Conservation (phyloP, 1,139 yeast species). For the Geotrichum histeridarum region DNA sequence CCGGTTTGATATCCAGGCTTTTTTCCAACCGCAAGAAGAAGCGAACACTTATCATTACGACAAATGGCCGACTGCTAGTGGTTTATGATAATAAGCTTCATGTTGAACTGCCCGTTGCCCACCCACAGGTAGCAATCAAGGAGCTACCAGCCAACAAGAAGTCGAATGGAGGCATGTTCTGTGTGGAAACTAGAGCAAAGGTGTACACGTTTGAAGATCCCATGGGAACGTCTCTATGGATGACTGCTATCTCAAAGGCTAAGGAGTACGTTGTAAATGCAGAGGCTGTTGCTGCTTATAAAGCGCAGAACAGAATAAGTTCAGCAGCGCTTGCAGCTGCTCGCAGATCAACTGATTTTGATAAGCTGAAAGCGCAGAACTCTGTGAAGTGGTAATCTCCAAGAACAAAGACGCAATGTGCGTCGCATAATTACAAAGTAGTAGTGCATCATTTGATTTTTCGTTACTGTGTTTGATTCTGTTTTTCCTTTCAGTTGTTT, state of each 20-base stretch:
- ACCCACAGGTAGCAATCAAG: constrained; percentile 34
- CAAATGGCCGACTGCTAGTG: constrained; percentile 35
- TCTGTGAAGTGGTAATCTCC: neutral
- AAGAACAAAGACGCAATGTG: neutral
- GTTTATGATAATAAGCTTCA: constrained; percentile 12
- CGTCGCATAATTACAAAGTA: neutral
- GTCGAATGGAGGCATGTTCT: constrained; percentile 29
- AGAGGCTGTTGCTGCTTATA: constrained; percentile 23
- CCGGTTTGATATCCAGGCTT: constrained; percentile 32
- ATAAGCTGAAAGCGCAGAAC: neutral
- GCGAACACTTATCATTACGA: constrained; percentile 35
- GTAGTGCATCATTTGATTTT: neutral
- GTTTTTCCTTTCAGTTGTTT: neutral
- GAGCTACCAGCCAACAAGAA: constrained; percentile 34
- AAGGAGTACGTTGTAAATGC: constrained; percentile 29
- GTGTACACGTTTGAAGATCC: constrained; percentile 37
- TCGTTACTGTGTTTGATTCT: neutral
- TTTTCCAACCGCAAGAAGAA: constrained; percentile 33
- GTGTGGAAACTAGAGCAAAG: constrained; percentile 35
- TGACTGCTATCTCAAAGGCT: constrained; percentile 31
- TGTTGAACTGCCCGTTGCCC: constrained; percentile 34
- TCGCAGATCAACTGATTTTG: neutral
- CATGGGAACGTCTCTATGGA: constrained; percentile 35
- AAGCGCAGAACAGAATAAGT: constrained; percentile 27
- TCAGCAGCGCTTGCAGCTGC: constrained; percentile 39